Evolutionary conservation across 2,329 filamentous ascomycete species (phyloP).

Genomic region (Fusarium robinianum): DNA sequence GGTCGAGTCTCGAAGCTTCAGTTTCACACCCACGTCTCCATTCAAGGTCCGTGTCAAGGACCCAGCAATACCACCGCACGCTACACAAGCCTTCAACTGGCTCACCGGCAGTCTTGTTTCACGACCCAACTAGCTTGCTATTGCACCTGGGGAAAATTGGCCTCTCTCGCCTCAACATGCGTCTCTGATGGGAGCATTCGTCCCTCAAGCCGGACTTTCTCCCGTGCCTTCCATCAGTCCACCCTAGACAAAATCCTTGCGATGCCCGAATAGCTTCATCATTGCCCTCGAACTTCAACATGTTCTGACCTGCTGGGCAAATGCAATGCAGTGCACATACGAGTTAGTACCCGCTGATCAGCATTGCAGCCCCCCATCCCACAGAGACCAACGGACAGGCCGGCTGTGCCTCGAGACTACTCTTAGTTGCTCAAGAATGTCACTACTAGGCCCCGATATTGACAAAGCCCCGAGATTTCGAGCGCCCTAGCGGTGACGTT

Average conservation of each 20-base stretch:
- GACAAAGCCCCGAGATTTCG: constrained; percentile 13
- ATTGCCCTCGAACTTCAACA: no score
- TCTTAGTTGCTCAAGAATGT: constrained; percentile 18
- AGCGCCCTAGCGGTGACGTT: constrained; percentile 19
- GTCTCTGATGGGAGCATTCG: no score
- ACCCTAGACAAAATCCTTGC: constrained; percentile 1
- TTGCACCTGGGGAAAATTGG: no score
- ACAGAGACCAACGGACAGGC: constrained; percentile 30
- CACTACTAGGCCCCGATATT: constrained; percentile 13
- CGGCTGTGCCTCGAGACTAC: constrained; percentile 32
- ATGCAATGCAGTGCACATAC: no score
- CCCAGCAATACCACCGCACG: neutral
- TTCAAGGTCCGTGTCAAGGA: no score
- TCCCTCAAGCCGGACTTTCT: no score
- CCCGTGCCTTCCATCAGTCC: no score
- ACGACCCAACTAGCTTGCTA: neutral
- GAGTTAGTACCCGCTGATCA: constrained; percentile 27
- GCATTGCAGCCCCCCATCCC: constrained; percentile 19
- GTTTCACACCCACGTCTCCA: neutral
- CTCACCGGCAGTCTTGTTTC: constrained; percentile 4
- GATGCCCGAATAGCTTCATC: no score
- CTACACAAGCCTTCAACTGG: constrained; percentile 9
- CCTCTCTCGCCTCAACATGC: no score
- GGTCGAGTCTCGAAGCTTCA: constrained; percentile 2
- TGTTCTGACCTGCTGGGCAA: no score